Evolutionary conservation across 768 basidiomycete species (phyloP).

Genomic region (Russula brevipes): DNA sequence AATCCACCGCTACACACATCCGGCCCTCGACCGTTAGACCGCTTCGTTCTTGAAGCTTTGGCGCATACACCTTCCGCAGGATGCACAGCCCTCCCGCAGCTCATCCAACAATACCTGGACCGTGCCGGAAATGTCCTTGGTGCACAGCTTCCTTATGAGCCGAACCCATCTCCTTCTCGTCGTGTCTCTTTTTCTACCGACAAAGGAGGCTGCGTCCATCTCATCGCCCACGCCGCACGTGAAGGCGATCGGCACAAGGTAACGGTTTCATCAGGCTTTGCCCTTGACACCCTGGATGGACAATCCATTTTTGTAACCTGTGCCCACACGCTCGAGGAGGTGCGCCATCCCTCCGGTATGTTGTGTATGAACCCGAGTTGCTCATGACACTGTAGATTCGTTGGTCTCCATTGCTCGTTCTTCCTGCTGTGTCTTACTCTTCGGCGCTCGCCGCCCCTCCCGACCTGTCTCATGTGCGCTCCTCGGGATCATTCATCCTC

Average conservation of each 20-base stretch:
- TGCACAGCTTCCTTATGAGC: constrained; percentile 45
- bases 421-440: constrained; percentile 9
- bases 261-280: constrained; percentile 54
- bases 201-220: constrained; percentile 34
- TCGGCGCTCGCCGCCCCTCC: constrained; percentile 9
- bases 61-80: not conserved
- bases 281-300: constrained; percentile 35
- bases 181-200: constrained; percentile 27
- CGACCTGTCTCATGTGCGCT: constrained; percentile 18
- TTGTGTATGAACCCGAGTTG: not conserved
- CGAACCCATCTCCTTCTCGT: constrained; percentile 37
- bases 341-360: constrained; percentile 26
- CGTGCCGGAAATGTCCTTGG: constrained; percentile 41
- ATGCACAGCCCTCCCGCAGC: constrained; percentile 27
- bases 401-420: constrained; percentile 32
- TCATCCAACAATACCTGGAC: constrained; percentile 43
- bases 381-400: constrained; percentile 31
- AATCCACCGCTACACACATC: not conserved
- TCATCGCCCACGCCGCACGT: constrained; percentile 50
- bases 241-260: constrained; percentile 40
- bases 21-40: constrained; percentile 3
- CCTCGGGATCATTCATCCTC: constrained; percentile 42
- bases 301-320: constrained; percentile 48
- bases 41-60: constrained; percentile 16
- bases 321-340: constrained; percentile 62